Evolutionary conservation across 2,329 filamentous ascomycete genomes (phyloP).

Genomic region (Penicillium sp.): DNA sequence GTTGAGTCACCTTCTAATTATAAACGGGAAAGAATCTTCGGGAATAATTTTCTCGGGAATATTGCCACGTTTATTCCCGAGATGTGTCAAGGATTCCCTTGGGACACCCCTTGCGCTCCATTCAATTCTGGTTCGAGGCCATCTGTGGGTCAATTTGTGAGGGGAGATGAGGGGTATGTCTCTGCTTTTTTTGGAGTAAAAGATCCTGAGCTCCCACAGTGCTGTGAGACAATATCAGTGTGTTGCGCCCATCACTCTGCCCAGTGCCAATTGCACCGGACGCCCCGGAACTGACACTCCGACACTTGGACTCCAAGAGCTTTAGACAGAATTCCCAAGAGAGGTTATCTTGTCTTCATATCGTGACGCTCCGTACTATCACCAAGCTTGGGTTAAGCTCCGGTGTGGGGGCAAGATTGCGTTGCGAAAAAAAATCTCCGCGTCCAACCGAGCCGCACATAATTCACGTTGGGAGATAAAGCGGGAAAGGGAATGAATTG

Average conservation of each 20-base stretch:
- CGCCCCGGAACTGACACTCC: not conserved
- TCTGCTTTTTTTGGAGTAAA: not conserved
- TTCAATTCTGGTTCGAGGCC: not conserved
- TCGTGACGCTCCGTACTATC: not conserved
- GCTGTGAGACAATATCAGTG: not conserved
- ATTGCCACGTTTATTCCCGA: constrained; percentile 23
- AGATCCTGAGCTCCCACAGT: not conserved
- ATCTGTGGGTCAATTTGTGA: not conserved
- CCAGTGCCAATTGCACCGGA: not conserved
- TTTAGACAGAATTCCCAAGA: not conserved
- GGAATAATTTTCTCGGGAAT: constrained; percentile 27
- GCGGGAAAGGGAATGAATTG: not conserved
- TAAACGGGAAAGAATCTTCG: constrained; percentile 20
- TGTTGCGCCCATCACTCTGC: not conserved
- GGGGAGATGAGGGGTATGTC: constrained; percentile 2
- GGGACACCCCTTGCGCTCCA: not conserved
- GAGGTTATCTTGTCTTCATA: not conserved
- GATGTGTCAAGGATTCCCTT: constrained; percentile 17
- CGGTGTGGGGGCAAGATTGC: not conserved
- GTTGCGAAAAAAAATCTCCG: not conserved
- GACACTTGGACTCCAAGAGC: not conserved
- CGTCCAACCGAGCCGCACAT: not conserved
- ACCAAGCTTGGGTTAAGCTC: not conserved
- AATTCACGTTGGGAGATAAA: not conserved
- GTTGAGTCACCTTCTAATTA: constrained; percentile 21